Base-by-base conservation (phyloP, 495 filamentous ascomycete species). In the Copromyces sp. region DNA sequence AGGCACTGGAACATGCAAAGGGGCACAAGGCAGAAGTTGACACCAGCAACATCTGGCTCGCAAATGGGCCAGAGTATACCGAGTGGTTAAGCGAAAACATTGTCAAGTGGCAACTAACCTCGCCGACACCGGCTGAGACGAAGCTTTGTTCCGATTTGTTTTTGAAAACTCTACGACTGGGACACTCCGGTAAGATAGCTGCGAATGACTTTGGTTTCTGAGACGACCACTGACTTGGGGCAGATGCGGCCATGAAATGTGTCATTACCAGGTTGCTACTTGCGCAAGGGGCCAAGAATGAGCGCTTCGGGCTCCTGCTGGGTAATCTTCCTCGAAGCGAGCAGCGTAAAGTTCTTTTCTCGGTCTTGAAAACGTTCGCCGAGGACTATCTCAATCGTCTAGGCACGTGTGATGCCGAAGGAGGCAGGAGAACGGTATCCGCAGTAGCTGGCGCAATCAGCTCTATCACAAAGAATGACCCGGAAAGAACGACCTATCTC, bases 71-170 rank as follows among this genome's bases (percentile, higher is more conserved):
- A 59, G 74, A 85, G 11, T 98, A 91, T 83, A 83, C 87, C 9
- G 75, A 80, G 5, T 98, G 96, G 95, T 80, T 98, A 14, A 94
- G 91, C 69, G 74, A 76, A 70, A 93, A 90, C 75, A 84, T 94
- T 47, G 84, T 84, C 16, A 71, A 81, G 29, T 87, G 90, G 81
- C 80, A 82, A 37, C 79, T 79, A 45, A 79, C 84, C 16, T 72
- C 80, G 29, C 71, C 73, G 3, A 53, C 73, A 4, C 75, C 83
- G 35, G 80, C 87, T 38, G 83, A 86, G 39, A 79, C 80, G 32
- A 90, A 88, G 73, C 78, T 87, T 40, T 85, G 87, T 32, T 85
- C 89, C 61, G 85, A 89, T 45, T 75, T 97, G 38, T 84, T 90
- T 41, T 85, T 86, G 11, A 91, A 90, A 75, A 85, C 87, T 1